Evolutionary conservation across 2,329 filamentous ascomycete species (phyloP), one percentile per base, ranked within the genome.

Genomic region (Penicillium occitanis): DNA sequence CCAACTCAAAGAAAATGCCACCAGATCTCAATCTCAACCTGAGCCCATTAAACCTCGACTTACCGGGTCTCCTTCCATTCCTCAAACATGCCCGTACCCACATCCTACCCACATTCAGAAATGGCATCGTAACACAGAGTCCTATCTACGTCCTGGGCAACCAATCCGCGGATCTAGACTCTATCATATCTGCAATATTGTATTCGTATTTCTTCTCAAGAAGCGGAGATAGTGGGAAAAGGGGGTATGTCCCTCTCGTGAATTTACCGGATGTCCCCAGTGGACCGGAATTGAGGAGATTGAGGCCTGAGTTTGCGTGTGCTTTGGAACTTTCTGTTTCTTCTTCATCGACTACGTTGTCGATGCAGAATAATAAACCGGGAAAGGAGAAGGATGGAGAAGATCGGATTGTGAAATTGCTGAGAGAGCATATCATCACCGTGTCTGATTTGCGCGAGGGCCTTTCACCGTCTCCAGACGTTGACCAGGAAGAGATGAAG

Each of bases 181-280:
- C 87, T 33, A 85, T 89, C 72, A 83, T 86, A 65, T 85, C 83
- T 65, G 85, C 86, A 7, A 78, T 89, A 42, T 73, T 88, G n/a
- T 88, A 86, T 72, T 84, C 87, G 42, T 89, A 88, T 74, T 80
- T 88, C 58, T 77, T 88, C 57, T 77, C 78, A 65, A 77, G 72
- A 79, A 19, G 8, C 2, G 22, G 10, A 19, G 64, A 37, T 37
- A 51, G 59, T 22, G 51, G 37, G 50, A 46, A 69, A 5, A 71
- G 74, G n/a, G 74, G 83, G 6, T 83, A 87, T 71, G 78, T 89
- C 8, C 87, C 87, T 4, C 69, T 89, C 46, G 79, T 87, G 11
- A 88, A 89, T 70, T 80, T 90, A 40, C 81, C 85, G 2, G 79
- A 78, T 44, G 73, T 81, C 0, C 71, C 70, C 2, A 70, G 79